These are phyloP conservation scores for Globisporangium cystogenes DNA, from an alignment of 352 stramenopile genomes.

Conservation along the genomic window DNA sequence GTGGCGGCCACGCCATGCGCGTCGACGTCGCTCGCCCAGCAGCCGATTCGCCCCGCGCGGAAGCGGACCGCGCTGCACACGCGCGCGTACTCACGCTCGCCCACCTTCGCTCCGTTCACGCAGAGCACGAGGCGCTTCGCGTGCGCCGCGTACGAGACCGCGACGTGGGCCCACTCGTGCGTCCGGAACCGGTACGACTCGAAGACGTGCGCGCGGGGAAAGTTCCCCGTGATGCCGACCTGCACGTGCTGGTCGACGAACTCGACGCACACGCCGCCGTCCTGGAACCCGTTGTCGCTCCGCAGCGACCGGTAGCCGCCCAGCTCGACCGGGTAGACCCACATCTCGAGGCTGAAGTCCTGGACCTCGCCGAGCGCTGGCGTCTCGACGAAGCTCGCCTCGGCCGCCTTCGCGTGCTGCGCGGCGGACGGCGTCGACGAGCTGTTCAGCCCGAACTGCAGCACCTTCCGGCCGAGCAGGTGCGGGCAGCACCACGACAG, in stretches of 20 bases:
- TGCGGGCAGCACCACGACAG: conserved; percentile 32
- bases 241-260: conserved; percentile 64
- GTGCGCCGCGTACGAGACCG: conserved; percentile 40
- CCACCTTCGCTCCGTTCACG: conserved; percentile 44
- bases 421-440: conserved; percentile 9
- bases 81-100: conserved; percentile 33
- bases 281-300: conserved; percentile 68
- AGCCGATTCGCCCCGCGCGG: conserved; percentile 52
- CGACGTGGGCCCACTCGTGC: conserved; percentile 67
- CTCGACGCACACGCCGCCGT: conserved; percentile 67
- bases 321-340: conserved; percentile 67
- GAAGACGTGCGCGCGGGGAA: conserved; percentile 69
- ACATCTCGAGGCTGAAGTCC: conserved; percentile 80
- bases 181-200: conserved; percentile 37
- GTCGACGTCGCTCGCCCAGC: conserved; percentile 58
- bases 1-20: conserved; percentile 25
- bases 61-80: conserved; percentile 44
- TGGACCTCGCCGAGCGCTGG: conserved; percentile 49
- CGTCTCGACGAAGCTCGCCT: conserved; percentile 63
- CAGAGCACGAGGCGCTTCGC: conserved; percentile 26
- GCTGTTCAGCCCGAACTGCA: conserved; percentile 49
- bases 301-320: conserved; percentile 56
- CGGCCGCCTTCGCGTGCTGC: conserved; percentile 31
- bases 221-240: conserved; percentile 65
- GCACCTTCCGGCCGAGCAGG: conserved; percentile 36